Base-by-base conservation (phyloP, 1,284 basidiomycete genomes). In the Neolentinus lepideus region DNA sequence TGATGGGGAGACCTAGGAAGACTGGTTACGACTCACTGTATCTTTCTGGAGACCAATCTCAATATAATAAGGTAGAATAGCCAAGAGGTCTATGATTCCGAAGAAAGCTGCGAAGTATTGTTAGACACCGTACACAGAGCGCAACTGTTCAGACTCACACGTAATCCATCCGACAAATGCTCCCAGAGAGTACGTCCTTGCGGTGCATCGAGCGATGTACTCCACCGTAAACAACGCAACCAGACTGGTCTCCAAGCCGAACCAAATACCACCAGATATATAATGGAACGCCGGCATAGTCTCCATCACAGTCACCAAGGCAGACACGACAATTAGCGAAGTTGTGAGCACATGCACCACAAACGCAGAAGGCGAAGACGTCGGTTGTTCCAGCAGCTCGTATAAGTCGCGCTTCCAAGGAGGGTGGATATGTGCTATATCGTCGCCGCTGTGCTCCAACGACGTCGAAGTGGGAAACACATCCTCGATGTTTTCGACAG, bases 31-130 rank as follows among this genome's bases (percentile, higher is more conserved):
- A 73, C 85, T 58, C 64, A 91, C 89, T 1, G 91, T 94, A 68
- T 95, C 92, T 71, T 92, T 85, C 50, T 83, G 83, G n/a, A 92
- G 66, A 19, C 88, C 72, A 53, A 94, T 77, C 70, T 94, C 91
- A 57, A 94, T 81, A 67, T 92, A 94, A 65, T 93, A 94, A 1
- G 92, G 92, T 26, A 90, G 63, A 56, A 94, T 92, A 19, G 91
- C 85, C 51, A 94, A 75, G 12, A 92, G 70, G 66, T 94, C 92
- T 67, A 92, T 83, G 27, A 94, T 79, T 2, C 89, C 90, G 66
- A 90, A 93, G 69, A 94, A 94, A 1, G 90, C 88, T 36, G 21
- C n/a, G 26, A 19, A 19, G 3, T 26, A 11, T 3, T 10, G 33
- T 14, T 52, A 6, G 33, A 33, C 12, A 33, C 22, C 25, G 12